A percentile compares a stretch with the other conserved stretches of the same genome.
Evolutionary conservation across 2,329 filamentous ascomycete species (phyloP).

Genomic region (Fusarium sp.): DNA sequence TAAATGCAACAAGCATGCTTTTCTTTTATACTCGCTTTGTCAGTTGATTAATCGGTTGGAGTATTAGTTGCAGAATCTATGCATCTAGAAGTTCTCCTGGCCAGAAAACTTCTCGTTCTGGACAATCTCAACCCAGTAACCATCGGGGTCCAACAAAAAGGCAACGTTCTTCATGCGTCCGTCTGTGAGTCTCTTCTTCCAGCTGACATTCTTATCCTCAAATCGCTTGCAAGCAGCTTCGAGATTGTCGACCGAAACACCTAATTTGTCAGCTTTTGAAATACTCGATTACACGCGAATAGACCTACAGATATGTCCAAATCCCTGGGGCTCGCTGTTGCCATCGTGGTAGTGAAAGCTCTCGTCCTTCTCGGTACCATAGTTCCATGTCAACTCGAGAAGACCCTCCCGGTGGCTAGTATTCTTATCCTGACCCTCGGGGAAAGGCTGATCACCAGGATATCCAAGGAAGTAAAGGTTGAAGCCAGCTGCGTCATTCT

Average conservation of each 20-base stretch:
- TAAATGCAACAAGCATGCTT: too few relatives aligned
- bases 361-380: slow-evolving; percentile 86
- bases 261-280: slow-evolving; percentile 57
- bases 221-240: slow-evolving; percentile 88
- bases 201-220: slow-evolving; percentile 83
- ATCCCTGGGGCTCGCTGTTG: slow-evolving; percentile 91
- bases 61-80: not conserved
- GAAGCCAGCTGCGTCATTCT: slow-evolving; percentile 79
- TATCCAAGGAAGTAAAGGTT: slow-evolving; percentile 96
- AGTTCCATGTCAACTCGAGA: slow-evolving; percentile 89
- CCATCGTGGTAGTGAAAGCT: slow-evolving; percentile 91
- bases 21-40: not conserved
- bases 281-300: not conserved
- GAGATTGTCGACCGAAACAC: slow-evolving; percentile 87
- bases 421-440: slow-evolving; percentile 58
- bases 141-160: slow-evolving; percentile 89
- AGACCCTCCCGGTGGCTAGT: slow-evolving; percentile 81
- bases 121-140: slow-evolving; percentile 84
- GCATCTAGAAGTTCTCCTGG: slow-evolving; percentile 64
- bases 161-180: slow-evolving; percentile 94
- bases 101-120: slow-evolving; percentile 79
- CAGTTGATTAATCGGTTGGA: not conserved
- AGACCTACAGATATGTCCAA: slow-evolving; percentile 87
- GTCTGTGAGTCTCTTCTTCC: slow-evolving; percentile 96
- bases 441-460: slow-evolving; percentile 66